These are phyloP conservation scores for Colletotrichum cordylinicola DNA, from an alignment of 2,329 filamentous ascomycete species.

Conservation along the genomic window DNA sequence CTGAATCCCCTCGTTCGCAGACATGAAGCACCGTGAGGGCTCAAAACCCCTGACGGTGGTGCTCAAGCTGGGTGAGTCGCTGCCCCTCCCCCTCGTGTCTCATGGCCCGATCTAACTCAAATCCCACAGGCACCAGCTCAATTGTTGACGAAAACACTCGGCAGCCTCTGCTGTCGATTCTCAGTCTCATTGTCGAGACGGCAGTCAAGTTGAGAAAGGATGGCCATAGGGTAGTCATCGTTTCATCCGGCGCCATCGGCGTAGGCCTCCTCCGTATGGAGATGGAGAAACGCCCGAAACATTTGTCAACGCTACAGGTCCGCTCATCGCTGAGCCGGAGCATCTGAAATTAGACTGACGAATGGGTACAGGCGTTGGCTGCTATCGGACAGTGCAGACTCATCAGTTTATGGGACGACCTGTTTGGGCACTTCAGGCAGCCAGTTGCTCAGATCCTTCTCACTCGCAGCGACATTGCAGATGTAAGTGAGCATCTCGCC, in stretches of 20 bases:
- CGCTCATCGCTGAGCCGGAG: neutral
- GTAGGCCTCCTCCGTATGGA: constrained; percentile 92
- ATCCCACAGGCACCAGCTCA: constrained; percentile 84
- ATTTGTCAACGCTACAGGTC: constrained; percentile 85
- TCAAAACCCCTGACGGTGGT: constrained; percentile 75
- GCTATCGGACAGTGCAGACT: constrained; percentile 95
- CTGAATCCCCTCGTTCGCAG: constrained; percentile 36
- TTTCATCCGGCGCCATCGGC: constrained; percentile 96
- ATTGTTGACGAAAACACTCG: constrained; percentile 97
- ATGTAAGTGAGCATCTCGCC: constrained; percentile 61
- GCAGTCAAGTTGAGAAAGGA: constrained; percentile 85
- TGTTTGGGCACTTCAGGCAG: constrained; percentile 87
- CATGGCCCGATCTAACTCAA: neutral
- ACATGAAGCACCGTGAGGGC: constrained; percentile 60
- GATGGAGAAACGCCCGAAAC: constrained; percentile 84
- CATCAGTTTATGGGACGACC: constrained; percentile 92
- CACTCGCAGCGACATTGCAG: constrained; percentile 94
- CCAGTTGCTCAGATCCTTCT: constrained; percentile 94
- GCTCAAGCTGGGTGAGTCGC: constrained; percentile 80
- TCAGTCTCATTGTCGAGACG: constrained; percentile 93
- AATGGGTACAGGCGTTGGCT: constrained; percentile 71
- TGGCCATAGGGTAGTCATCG: constrained; percentile 93
- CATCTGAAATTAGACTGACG: neutral
- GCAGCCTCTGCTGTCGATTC: constrained; percentile 87
- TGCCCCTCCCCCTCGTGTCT: neutral